Evolutionary conservation across 345 rosid genomes (phyloP), one percentile per base, ranked within the genome.

Genomic region (Pugionium dolabratum): DNA sequence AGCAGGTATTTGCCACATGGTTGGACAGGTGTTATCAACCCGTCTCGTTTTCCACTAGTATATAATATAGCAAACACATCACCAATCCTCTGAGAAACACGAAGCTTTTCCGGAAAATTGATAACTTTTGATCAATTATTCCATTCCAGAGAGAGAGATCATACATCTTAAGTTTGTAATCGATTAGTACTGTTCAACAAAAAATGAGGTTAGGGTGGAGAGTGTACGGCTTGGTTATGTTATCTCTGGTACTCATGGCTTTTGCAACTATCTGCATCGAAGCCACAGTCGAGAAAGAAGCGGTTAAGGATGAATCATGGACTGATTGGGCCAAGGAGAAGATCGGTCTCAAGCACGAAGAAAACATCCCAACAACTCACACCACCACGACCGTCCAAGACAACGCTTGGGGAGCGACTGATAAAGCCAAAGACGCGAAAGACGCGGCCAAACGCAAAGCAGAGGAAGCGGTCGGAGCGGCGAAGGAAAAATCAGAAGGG

Each of bases 271-370:
- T 72, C 8, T 36, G 51, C 37, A 72, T 52, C 7, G 29, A 73
- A 40, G 77, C 63, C 18, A 66, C 57, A 3, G 0, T 46, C 9
- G 45, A 67, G 58, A 26, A 44, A 33, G 79, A 47, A 37, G 18
- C 68, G 42, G 73, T 45, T 26, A 70, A 67, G 27, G 74, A 79
- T 29, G 74, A 53, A 4, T 55, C 75, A 2, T 54, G 75, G 62
- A 60, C 70, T 44, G 59, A 55, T 54, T 54, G 75, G 78, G 39
- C 77, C 43, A 35, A 69, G 49, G 61, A 58, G 41, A 65, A 41
- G 64, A 48, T 69, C 27, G 67, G 75, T 62, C 70, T 74, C 35
- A 74, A 68, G 49, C 65, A 67, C 9, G 76, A 66, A 59, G 77
- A 59, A 7, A 8, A 25, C 45, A 4, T 9, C 60, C 66, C 64